Conservation (phyloP, 78 protist species). For the Guillardia theta region DNA sequence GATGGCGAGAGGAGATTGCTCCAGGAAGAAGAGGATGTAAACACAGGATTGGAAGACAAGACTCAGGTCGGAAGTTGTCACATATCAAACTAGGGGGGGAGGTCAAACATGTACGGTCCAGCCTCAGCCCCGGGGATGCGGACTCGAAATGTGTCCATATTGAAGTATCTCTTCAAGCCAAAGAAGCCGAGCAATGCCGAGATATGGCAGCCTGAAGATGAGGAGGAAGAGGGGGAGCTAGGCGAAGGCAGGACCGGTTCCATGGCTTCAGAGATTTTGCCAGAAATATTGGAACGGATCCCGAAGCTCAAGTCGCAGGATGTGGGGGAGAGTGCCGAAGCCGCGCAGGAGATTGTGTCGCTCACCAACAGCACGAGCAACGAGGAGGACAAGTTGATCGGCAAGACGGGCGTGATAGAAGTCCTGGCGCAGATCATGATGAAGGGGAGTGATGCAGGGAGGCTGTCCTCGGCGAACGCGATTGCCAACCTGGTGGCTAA, state of each 20-base stretch:
- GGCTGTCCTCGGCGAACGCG: not conserved
- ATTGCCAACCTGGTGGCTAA: not conserved
- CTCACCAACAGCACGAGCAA: not conserved
- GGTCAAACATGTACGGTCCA: conserved; percentile 19
- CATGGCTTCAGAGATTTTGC: not conserved
- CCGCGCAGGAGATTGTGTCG: not conserved
- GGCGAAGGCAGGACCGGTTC: not conserved
- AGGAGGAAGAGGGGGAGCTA: not conserved
- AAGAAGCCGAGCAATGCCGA: not conserved
- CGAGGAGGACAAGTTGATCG: not conserved
- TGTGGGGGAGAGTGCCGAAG: not conserved
- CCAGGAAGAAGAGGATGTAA: no score
- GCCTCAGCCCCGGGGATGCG: conserved; percentile 34
- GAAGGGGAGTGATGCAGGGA: not conserved
- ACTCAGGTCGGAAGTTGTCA: no score
- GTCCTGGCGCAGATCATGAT: not conserved
- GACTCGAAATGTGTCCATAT: not conserved
- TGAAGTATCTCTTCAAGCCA: not conserved
- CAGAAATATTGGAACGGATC: not conserved
- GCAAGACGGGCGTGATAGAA: not conserved
- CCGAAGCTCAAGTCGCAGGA: not conserved
- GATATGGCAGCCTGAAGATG: not conserved
- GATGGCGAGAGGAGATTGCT: no score
- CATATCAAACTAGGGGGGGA: no score
- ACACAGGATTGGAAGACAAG: no score